Evolutionary conservation across 306 rosid species (phyloP).

Genomic region (Spatholobus suberectus): DNA sequence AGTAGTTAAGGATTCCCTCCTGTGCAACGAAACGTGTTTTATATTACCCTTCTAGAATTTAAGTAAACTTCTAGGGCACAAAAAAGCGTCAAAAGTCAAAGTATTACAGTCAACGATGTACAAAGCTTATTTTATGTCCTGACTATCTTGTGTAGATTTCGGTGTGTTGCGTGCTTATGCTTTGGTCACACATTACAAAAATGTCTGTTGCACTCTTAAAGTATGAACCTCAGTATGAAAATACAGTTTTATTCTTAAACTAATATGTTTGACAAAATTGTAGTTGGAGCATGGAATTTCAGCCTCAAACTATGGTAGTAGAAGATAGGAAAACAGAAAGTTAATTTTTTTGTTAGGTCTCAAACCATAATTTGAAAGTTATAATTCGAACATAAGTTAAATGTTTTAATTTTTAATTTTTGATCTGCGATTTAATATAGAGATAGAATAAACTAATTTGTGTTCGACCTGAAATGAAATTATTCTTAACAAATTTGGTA

Average conservation of each 20-base stretch:
- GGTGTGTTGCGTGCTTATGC: background rate
- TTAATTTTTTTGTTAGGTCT: background rate
- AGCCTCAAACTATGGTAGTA: background rate
- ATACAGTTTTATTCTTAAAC: background rate
- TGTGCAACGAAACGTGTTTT: background rate
- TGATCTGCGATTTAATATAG: background rate
- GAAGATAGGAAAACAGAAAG: background rate
- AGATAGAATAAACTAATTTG: background rate
- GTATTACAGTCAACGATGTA: constrained; percentile 27
- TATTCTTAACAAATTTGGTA: background rate
- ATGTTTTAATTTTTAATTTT: background rate
- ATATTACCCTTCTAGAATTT: background rate
- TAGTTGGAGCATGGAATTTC: background rate
- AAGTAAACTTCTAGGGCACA: background rate
- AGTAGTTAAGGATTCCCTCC: too few relatives aligned
- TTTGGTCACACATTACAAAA: background rate
- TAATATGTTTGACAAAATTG: background rate
- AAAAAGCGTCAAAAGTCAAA: background rate
- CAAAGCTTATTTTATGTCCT: background rate
- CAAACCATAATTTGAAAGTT: background rate
- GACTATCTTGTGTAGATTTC: background rate
- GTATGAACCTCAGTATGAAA: background rate
- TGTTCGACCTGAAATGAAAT: background rate
- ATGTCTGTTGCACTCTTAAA: background rate
- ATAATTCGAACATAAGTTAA: background rate